Conservation (phyloP, 805 yeast species). For the Saturnispora mendoncae region DNA sequence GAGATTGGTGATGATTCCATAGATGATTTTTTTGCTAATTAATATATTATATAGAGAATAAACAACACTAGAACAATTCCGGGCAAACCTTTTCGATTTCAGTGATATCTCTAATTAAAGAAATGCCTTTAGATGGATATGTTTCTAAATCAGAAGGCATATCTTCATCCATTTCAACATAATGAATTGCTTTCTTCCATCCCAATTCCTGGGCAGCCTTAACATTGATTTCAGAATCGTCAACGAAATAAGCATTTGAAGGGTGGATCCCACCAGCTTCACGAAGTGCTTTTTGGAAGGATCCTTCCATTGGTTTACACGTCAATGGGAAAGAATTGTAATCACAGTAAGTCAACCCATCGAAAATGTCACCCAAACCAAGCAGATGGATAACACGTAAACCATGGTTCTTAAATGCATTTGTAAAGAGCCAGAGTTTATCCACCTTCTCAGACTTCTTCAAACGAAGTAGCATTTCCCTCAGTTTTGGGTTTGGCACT, state of each 20-base stretch:
- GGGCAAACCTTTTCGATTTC: conserved; percentile 46
- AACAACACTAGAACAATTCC: conserved; percentile 41
- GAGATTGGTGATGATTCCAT: conserved; percentile 4
- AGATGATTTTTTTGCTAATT: conserved; percentile 10
- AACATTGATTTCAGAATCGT: conserved; percentile 77
- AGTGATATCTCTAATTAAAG: conserved; percentile 47
- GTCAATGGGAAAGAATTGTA: conserved; percentile 59
- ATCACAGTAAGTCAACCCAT: conserved; percentile 90
- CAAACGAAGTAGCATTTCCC: conserved; percentile 43
- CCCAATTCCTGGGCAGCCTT: conserved; percentile 64
- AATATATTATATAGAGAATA: too few species aligned
- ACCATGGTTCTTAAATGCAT: conserved; percentile 90
- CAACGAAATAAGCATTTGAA: conserved; percentile 62
- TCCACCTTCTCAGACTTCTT: conserved; percentile 43
- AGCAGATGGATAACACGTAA: conserved; percentile 65
- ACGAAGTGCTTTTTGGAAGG: conserved; percentile 55
- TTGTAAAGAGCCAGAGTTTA: conserved; percentile 85
- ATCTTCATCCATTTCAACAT: conserved; percentile 62
- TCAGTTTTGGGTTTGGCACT: conserved; percentile 46
- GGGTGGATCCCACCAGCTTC: conserved; percentile 51
- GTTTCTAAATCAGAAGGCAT: conserved; percentile 30
- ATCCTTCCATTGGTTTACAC: conserved; percentile 81
- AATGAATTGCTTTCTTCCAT: conserved; percentile 63
- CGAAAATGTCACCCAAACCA: conserved; percentile 89
- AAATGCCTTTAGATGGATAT: conserved; percentile 32